phyloP scores from a whole-genome alignment of 1,139 yeast species.

The Taphrina pruni region DNA sequence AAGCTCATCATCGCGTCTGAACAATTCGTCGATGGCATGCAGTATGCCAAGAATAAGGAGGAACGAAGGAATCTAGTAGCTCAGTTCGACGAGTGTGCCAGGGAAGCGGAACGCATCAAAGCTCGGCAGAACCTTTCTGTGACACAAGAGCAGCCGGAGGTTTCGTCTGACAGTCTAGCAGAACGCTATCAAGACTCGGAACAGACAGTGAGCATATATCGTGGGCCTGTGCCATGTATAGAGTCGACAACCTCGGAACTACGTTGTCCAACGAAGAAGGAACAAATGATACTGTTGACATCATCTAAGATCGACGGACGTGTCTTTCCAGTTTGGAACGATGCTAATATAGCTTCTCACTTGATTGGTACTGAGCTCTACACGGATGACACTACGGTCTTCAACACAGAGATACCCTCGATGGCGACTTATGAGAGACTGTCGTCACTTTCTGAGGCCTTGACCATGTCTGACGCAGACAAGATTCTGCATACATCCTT shows the following conservation, averaged over 20 bases:
- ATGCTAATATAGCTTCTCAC: constrained; percentile 13
- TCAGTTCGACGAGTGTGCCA: constrained; percentile 38
- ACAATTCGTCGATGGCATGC: constrained; percentile 37
- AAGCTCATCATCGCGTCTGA: constrained; percentile 33
- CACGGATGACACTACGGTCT: constrained; percentile 15
- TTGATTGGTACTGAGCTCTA: constrained; percentile 11
- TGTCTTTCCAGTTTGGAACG: constrained; percentile 45
- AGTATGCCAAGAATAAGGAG: constrained; percentile 23
- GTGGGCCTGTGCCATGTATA: constrained; percentile 10
- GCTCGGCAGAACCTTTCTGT: constrained; percentile 11
- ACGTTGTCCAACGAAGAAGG: constrained; percentile 35
- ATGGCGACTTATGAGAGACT: not conserved
- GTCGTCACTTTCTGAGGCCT: not conserved
- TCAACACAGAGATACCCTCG: not conserved
- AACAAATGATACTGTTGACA: constrained; percentile 40
- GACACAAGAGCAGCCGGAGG: not conserved
- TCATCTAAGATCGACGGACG: constrained; percentile 43
- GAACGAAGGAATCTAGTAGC: constrained; percentile 16
- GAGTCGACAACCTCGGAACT: not conserved
- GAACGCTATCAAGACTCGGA: not conserved
- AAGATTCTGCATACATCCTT: constrained; percentile 48
- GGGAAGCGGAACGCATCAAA: constrained; percentile 42
- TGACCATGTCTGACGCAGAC: constrained; percentile 7
- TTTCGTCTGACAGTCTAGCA: not conserved
- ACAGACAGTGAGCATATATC: not conserved